A percentile compares a stretch with the other conserved stretches of the same genome.
phyloP scores from a whole-genome alignment of 225 moss, liverwort and hornwort species.

The Marchantia paleacea region DNA sequence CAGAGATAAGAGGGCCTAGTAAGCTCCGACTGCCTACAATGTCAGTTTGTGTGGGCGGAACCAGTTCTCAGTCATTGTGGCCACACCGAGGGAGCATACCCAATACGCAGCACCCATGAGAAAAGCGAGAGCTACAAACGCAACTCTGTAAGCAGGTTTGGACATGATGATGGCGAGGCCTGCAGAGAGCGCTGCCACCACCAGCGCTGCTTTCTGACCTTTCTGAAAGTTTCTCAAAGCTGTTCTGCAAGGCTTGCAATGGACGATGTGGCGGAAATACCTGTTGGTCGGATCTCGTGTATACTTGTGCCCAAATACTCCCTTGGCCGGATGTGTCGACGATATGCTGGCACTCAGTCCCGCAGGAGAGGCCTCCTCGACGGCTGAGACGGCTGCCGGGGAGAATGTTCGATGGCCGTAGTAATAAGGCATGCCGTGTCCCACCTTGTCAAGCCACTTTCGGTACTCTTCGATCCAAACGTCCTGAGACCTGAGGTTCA shows the following conservation, averaged over 20 bases:
- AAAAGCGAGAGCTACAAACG: slow-evolving; percentile 54
- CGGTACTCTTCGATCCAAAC: slow-evolving; percentile 67
- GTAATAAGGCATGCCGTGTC: slow-evolving; percentile 85
- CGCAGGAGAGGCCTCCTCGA: slow-evolving; percentile 67
- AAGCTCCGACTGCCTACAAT: neutral
- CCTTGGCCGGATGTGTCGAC: slow-evolving; percentile 58
- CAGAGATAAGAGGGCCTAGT: too few species aligned
- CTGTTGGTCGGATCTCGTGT: slow-evolving; percentile 71
- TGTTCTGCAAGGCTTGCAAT: slow-evolving; percentile 64
- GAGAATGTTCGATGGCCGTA: slow-evolving; percentile 54
- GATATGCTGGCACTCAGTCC: slow-evolving; percentile 60
- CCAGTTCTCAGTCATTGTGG: slow-evolving; percentile 56
- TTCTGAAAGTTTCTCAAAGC: slow-evolving; percentile 50
- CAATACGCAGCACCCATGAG: slow-evolving; percentile 54
- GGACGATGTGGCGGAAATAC: slow-evolving; percentile 79
- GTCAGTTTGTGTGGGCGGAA: slow-evolving; percentile 59
- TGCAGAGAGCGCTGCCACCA: slow-evolving; percentile 43
- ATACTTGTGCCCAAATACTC: slow-evolving; percentile 71
- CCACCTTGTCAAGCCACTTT: slow-evolving; percentile 69
- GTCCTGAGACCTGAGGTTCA: slow-evolving; percentile 70
- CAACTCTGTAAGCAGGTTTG: slow-evolving; percentile 47
- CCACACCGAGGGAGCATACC: slow-evolving; percentile 47
- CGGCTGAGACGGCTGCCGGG: slow-evolving; percentile 46
- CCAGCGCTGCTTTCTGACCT: slow-evolving; percentile 56
- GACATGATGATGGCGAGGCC: slow-evolving; percentile 53